A percentile compares a stretch with the other conserved stretches of the same genome.
phyloP scores from a whole-genome alignment of 768 basidiomycete genomes.

The Arthromyces matolae region DNA sequence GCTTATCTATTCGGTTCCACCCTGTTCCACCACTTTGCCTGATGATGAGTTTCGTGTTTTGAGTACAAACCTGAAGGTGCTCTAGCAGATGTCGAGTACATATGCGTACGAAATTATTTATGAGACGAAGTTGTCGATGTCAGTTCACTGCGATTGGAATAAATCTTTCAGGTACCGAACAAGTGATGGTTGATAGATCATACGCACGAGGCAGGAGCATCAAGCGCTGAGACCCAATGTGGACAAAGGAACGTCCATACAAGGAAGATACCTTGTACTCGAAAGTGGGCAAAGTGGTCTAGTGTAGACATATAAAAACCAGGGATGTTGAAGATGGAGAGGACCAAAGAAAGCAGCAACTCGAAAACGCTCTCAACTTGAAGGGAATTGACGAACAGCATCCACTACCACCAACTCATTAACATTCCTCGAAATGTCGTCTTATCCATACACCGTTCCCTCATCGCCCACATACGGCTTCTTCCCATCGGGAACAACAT shows the following conservation, averaged over 20 bases:
- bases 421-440: slow-evolving; percentile 39
- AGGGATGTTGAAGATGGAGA: slow-evolving; percentile 7
- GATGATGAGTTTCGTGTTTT: too few species aligned
- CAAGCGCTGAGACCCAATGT: slow-evolving; percentile 4
- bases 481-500: slow-evolving; percentile 53
- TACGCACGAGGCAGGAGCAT: slow-evolving; percentile 2
- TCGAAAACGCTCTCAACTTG: background rate
- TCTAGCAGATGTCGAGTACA: too few species aligned
- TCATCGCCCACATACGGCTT: slow-evolving; percentile 56
- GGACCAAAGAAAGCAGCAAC: slow-evolving; percentile 6
- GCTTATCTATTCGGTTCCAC: background rate
- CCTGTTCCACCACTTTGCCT: background rate
- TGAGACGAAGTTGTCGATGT: too few species aligned
- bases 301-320: slow-evolving; percentile 27
- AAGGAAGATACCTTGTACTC: slow-evolving; percentile 30
- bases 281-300: slow-evolving; percentile 3
- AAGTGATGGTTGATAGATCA: too few species aligned
- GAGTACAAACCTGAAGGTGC: background rate
- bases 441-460: slow-evolving; percentile 40
- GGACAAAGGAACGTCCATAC: slow-evolving; percentile 31
- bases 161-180: too few species aligned
- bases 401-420: slow-evolving; percentile 3
- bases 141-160: too few species aligned
- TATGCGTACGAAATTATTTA: too few species aligned
- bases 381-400: slow-evolving; percentile 1